These are phyloP conservation scores for Ogataea chonburiensis DNA, from an alignment of 805 yeast genomes.

Conservation along the genomic window DNA sequence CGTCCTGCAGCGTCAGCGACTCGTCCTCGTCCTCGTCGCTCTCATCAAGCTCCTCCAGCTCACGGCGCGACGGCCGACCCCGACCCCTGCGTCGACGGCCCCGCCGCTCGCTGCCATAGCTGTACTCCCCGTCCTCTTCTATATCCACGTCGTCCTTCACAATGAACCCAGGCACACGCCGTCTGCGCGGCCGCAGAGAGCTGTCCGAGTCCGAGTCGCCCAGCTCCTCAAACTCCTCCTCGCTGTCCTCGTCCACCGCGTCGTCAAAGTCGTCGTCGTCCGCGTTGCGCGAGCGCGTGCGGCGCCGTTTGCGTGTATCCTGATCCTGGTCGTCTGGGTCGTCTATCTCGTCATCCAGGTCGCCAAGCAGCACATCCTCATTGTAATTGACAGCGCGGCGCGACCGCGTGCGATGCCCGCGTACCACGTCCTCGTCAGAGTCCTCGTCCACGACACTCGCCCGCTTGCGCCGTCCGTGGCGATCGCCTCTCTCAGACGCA, in stretches of 20 bases:
- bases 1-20: slow-evolving; percentile 53
- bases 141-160: slow-evolving; percentile 30
- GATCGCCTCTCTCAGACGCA: slow-evolving; percentile 18
- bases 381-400: slow-evolving; percentile 33
- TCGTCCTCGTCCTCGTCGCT: slow-evolving; percentile 19
- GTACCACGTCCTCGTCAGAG: slow-evolving; percentile 24
- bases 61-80: slow-evolving; percentile 13
- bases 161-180: slow-evolving; percentile 24
- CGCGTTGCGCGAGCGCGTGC: slow-evolving; percentile 19
- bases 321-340: slow-evolving; percentile 19
- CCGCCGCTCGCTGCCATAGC: slow-evolving; percentile 10
- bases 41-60: slow-evolving; percentile 12
- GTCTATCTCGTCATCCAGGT: slow-evolving; percentile 29
- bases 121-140: slow-evolving; percentile 24
- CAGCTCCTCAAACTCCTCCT: slow-evolving; percentile 25
- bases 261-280: slow-evolving; percentile 30
- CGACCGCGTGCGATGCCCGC: slow-evolving; percentile 31
- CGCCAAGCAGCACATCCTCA: slow-evolving; percentile 31
- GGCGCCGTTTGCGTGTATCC: slow-evolving; percentile 15
- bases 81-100: slow-evolving; percentile 12
- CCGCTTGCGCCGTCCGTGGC: slow-evolving; percentile 18
- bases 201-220: slow-evolving; percentile 21
- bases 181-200: slow-evolving; percentile 23
- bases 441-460: slow-evolving; percentile 15
- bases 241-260: slow-evolving; percentile 18